phyloP scores from a whole-genome alignment of 1,284 basidiomycete genomes.

The Microbotryum scabiosae region DNA sequence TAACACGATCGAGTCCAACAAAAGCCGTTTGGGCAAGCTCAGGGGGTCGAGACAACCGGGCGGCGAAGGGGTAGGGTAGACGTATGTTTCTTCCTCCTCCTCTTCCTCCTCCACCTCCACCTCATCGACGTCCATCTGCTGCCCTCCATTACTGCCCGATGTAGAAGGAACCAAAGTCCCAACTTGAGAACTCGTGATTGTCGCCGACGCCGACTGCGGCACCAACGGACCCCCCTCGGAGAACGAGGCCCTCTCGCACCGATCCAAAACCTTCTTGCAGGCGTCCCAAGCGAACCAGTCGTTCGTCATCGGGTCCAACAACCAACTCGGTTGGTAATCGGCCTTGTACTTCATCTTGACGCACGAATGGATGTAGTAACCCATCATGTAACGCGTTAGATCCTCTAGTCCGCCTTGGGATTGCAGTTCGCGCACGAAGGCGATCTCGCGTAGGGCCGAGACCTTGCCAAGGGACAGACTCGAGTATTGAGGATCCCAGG shows the following conservation, averaged over 20 bases:
- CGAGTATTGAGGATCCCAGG: conserved; percentile 75
- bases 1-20: conserved; percentile 24
- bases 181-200: background rate
- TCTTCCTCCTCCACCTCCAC: conserved; percentile 28
- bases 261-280: conserved; percentile 56
- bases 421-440: conserved; percentile 62
- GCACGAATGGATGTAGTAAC: conserved; percentile 85
- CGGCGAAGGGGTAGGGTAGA: conserved; percentile 32
- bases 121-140: background rate
- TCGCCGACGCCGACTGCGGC: conserved; percentile 36
- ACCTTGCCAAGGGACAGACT: conserved; percentile 77
- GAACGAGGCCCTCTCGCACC: conserved; percentile 60
- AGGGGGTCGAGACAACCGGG: conserved; percentile 38
- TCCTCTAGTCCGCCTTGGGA: background rate
- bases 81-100: conserved; percentile 26
- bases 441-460: conserved; percentile 69
- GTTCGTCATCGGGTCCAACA: conserved; percentile 80
- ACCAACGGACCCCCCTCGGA: conserved; percentile 38
- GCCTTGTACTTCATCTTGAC: conserved; percentile 96
- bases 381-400: conserved; percentile 37
- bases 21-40: conserved; percentile 25
- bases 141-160: background rate
- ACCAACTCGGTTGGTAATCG: conserved; percentile 76
- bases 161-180: background rate
- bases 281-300: conserved; percentile 60